These are phyloP conservation scores for Linnemannia elongata DNA, from an alignment of 192 early-diverging fungal species.

Conservation along the genomic window DNA sequence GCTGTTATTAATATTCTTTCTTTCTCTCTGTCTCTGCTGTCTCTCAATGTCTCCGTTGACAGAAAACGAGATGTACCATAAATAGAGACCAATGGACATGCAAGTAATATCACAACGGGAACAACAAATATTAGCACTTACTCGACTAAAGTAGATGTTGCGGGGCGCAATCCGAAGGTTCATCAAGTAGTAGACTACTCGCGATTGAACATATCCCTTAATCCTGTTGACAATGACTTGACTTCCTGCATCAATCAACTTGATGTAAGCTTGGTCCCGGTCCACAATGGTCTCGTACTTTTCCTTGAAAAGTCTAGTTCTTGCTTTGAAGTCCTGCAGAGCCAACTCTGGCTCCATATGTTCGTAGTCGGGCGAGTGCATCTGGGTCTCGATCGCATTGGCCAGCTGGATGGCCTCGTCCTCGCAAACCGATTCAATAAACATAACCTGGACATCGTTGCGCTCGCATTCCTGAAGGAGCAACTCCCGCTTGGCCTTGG, in stretches of 20 bases:
- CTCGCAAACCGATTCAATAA: constrained; percentile 96
- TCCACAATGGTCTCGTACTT: constrained; percentile 92
- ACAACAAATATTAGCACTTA: constrained; percentile 31
- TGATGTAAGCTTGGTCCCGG: constrained; percentile 84
- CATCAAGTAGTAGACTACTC: constrained; percentile 99
- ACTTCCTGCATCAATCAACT: constrained; percentile 96
- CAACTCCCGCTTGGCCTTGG: constrained; percentile 77
- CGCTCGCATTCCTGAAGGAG: constrained; percentile 77
- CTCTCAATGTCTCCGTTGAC: background rate
- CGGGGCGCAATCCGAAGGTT: constrained; percentile 96
- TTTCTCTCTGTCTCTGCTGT: background rate
- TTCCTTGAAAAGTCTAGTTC: constrained; percentile 92
- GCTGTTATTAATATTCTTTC: background rate
- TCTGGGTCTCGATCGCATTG: constrained; percentile 91
- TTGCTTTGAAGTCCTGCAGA: constrained; percentile 89
- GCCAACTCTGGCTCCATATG: constrained; percentile 87
- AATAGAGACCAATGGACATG: background rate
- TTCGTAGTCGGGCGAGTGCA: constrained; percentile 93
- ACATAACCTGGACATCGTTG: constrained; percentile 90
- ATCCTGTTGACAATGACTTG: constrained; percentile 94
- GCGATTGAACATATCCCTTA: constrained; percentile 93
- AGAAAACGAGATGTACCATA: background rate
- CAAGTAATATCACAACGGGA: background rate
- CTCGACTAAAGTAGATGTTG: constrained; percentile 90
- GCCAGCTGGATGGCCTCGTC: constrained; percentile 84